phyloP scores from a whole-genome alignment of 1,284 basidiomycete genomes.

The Vanrija sp. region DNA sequence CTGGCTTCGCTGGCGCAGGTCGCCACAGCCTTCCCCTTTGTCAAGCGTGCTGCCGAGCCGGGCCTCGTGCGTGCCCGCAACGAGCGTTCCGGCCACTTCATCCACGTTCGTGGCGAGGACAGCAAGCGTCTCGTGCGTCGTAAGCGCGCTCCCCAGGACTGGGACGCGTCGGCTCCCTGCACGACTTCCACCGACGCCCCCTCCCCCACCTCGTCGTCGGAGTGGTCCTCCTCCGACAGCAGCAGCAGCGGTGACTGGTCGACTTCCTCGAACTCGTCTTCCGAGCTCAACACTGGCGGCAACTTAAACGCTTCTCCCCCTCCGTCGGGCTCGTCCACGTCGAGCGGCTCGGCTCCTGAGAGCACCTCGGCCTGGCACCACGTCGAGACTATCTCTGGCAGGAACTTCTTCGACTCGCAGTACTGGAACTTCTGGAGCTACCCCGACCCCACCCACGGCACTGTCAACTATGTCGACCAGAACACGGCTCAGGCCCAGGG shows the following conservation, averaged over 20 bases:
- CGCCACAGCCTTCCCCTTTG: background rate
- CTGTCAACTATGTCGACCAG: conserved; percentile 46
- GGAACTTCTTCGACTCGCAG: conserved; percentile 63
- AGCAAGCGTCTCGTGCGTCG: background rate
- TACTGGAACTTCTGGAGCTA: conserved; percentile 68
- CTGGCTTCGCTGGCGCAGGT: conserved; percentile 1
- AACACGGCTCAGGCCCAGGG: conserved; percentile 41
- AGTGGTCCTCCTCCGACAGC: background rate
- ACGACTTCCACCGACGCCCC: conserved; percentile 12
- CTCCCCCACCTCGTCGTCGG: conserved; percentile 2
- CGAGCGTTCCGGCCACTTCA: no score
- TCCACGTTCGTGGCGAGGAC: background rate
- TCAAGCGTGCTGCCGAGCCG: conserved; percentile 1
- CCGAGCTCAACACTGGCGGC: background rate
- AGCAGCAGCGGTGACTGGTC: conserved; percentile 4
- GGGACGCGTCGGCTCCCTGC: conserved; percentile 1
- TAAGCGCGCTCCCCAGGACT: background rate
- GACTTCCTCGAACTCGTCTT: conserved; percentile 2
- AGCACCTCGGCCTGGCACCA: conserved; percentile 32
- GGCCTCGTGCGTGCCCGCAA: background rate
- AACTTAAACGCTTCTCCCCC: no score
- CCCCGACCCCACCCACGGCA: conserved; percentile 75
- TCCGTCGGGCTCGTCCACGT: background rate
- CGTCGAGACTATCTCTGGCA: conserved; percentile 30
- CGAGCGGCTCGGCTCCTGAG: conserved; percentile 4